Percentiles rank a stretch among this genome's conserved stretches.
These are phyloP conservation scores for Botrytis cinerea DNA, from an alignment of 2,329 filamentous ascomycete species.

Conservation along the genomic window DNA sequence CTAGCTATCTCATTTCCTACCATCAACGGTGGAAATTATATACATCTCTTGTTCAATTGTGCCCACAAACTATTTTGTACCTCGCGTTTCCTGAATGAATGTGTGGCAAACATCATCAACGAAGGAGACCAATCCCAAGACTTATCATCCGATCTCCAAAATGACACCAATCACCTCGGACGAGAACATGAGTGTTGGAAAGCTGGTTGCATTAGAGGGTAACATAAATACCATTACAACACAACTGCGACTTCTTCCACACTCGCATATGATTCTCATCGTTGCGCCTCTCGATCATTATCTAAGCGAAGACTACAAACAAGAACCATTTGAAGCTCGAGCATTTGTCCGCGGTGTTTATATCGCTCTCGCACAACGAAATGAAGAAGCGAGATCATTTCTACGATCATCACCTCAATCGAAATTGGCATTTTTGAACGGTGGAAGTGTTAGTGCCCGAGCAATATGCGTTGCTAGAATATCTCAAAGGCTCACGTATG, in stretches of 20 bases:
- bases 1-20: neutral
- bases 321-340: conserved; percentile 45
- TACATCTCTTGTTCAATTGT: neutral
- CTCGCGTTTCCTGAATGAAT: neutral
- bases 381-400: conserved; percentile 53
- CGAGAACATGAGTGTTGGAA: conserved; percentile 43
- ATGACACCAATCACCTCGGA: conserved; percentile 19
- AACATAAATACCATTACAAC: conserved; percentile 56
- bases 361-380: conserved; percentile 50
- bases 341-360: conserved; percentile 53
- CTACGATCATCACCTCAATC: conserved; percentile 49
- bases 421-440: conserved; percentile 61
- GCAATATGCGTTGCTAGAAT: conserved; percentile 57
- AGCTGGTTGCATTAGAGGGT: conserved; percentile 62
- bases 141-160: conserved; percentile 4
- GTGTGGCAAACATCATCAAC: neutral
- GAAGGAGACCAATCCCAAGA: neutral
- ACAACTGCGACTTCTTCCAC: conserved; percentile 61
- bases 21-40: neutral
- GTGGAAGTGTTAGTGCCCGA: conserved; percentile 57
- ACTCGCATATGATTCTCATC: conserved; percentile 58
- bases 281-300: conserved; percentile 46
- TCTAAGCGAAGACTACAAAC: conserved; percentile 32
- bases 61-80: neutral
- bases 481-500: conserved; percentile 53